These are phyloP conservation scores for Wickerhamomyces sp. DNA, from an alignment of 1,139 yeast species.

Conservation along the genomic window DNA sequence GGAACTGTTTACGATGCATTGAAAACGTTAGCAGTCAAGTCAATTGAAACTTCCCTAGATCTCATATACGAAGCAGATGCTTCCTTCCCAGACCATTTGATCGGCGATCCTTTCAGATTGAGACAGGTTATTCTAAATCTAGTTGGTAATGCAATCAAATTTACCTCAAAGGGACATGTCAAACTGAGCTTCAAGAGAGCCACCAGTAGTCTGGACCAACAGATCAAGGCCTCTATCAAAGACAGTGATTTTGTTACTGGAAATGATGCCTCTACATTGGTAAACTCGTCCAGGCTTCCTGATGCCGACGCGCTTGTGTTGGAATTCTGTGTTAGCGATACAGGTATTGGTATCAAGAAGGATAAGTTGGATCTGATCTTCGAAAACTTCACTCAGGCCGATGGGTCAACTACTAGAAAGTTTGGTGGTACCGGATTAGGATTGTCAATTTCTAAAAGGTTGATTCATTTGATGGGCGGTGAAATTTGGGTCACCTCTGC, in stretches of 20 bases:
- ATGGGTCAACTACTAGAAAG: constrained; percentile 84
- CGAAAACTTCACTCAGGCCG: constrained; percentile 89
- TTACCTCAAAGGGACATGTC: constrained; percentile 77
- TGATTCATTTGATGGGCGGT: constrained; percentile 86
- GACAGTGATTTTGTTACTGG: constrained; percentile 19
- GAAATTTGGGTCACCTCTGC: constrained; percentile 84
- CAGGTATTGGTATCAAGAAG: constrained; percentile 83
- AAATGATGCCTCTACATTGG: constrained; percentile 20
- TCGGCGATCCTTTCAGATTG: constrained; percentile 82
- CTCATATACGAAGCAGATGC: constrained; percentile 78
- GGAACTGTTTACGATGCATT: constrained; percentile 87
- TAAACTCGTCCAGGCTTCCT: constrained; percentile 14
- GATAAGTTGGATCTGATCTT: constrained; percentile 80
- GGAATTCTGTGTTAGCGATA: constrained; percentile 83
- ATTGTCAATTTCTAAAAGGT: constrained; percentile 76
- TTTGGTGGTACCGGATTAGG: constrained; percentile 93
- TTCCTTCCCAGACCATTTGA: constrained; percentile 78
- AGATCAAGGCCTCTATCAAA: constrained; percentile 12
- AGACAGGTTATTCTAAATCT: constrained; percentile 79
- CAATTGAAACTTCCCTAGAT: constrained; percentile 78
- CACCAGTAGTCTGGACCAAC: constrained; percentile 23
- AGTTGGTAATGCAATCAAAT: constrained; percentile 86
- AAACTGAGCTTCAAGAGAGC: constrained; percentile 56
- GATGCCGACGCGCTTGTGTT: constrained; percentile 51
- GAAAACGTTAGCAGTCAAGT: constrained; percentile 82